Conservation (phyloP, 768 basidiomycete species). For the Pholiota microspora region DNA sequence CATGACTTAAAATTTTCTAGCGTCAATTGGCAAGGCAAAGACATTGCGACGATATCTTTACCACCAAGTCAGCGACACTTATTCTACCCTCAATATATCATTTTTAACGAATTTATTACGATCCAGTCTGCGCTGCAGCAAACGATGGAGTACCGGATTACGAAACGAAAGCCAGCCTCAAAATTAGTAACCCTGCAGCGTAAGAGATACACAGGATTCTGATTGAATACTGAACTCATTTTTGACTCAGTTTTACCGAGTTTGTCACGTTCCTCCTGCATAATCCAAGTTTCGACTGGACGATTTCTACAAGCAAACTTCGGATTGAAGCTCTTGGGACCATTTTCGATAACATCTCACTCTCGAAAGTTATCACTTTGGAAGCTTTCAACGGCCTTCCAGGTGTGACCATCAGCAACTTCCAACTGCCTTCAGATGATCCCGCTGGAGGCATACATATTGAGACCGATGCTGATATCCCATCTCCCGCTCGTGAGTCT, state of each 20-base stretch:
- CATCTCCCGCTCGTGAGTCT: conserved; percentile 63
- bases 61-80: conserved; percentile 43
- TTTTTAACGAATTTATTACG: neutral
- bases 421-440: conserved; percentile 66
- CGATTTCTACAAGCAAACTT: conserved; percentile 62
- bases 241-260: conserved; percentile 45
- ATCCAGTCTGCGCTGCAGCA: conserved; percentile 62
- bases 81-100: neutral
- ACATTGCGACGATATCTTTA: conserved; percentile 65
- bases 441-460: conserved; percentile 69
- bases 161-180: conserved; percentile 45
- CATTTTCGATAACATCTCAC: conserved; percentile 61
- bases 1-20: no score
- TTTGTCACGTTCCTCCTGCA: conserved; percentile 69
- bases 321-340: conserved; percentile 66
- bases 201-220: conserved; percentile 26
- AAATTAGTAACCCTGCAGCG: conserved; percentile 51
- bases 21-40: conserved; percentile 59
- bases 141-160: conserved; percentile 68
- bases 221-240: neutral
- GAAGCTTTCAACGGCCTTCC: conserved; percentile 72
- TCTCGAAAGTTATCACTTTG: conserved; percentile 60
- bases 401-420: conserved; percentile 69
- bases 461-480: conserved; percentile 64
- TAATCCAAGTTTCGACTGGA: conserved; percentile 65